phyloP scores from a whole-genome alignment of 2,329 filamentous ascomycete genomes.

The Alternaria solani region DNA sequence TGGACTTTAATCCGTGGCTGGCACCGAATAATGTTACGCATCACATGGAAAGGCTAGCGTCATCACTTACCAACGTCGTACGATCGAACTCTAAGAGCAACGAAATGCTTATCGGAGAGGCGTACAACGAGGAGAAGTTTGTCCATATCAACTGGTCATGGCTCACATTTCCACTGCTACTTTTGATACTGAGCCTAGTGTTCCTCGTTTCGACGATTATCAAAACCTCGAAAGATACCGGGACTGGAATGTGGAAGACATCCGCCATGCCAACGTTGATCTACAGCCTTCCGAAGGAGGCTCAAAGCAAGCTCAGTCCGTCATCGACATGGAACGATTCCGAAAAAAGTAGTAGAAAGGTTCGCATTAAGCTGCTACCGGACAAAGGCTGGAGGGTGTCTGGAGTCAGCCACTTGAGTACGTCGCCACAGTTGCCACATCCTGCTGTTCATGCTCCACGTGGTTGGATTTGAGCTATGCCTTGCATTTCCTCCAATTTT shows the following conservation, averaged over 20 bases:
- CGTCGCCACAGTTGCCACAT: conserved; percentile 12
- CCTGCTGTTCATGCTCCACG: conserved; percentile 8
- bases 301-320: conserved; percentile 18
- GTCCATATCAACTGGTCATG: conserved; percentile 13
- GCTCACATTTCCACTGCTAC: conserved; percentile 34
- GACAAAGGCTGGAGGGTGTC: conserved; percentile 32
- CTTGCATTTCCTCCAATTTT: no score
- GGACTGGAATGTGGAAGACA: conserved; percentile 39
- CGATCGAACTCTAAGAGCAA: conserved; percentile 15
- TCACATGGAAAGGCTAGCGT: conserved; percentile 29
- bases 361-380: conserved; percentile 21
- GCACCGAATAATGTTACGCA: conserved; percentile 31
- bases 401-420: conserved; percentile 9
- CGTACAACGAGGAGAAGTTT: neutral
- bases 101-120: conserved; percentile 11
- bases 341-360: conserved; percentile 15
- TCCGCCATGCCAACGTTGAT: conserved; percentile 41
- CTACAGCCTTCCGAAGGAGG: conserved; percentile 34
- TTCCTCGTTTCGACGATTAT: conserved; percentile 38
- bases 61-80: conserved; percentile 29
- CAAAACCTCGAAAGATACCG: conserved; percentile 25
- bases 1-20: conserved; percentile 20
- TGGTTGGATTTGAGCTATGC: no score
- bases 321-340: conserved; percentile 3
- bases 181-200: conserved; percentile 28